Percentiles rank a stretch among this genome's conserved stretches.
phyloP scores from a whole-genome alignment of 164 flowering plant species.

The Saururus chinensis region DNA sequence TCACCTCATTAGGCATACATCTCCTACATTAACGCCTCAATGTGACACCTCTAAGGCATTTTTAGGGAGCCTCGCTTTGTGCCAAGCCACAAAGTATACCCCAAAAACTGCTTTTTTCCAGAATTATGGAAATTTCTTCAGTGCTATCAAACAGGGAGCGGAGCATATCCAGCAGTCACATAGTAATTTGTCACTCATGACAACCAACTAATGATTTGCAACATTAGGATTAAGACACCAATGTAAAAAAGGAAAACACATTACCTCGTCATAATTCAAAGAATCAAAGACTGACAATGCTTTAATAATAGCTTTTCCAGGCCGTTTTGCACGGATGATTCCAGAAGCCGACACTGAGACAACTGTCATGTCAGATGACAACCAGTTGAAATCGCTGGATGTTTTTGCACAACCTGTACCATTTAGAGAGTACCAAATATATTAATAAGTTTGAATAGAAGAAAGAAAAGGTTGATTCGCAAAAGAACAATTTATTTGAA shows the following conservation, averaged over 20 bases:
- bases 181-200: too few relatives aligned
- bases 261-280: slow-evolving; percentile 81
- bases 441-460: not conserved
- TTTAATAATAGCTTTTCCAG: slow-evolving; percentile 73
- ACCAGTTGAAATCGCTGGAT: slow-evolving; percentile 70
- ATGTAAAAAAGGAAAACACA: not conserved
- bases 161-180: too few relatives aligned
- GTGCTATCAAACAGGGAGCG: too few relatives aligned
- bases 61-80: too few relatives aligned
- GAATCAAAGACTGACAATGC: slow-evolving; percentile 64
- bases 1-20: not conserved
- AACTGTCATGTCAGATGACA: slow-evolving; percentile 59
- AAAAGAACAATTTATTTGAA: not conserved
- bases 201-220: too few relatives aligned
- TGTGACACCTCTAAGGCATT: not conserved
- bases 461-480: not conserved
- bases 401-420: slow-evolving; percentile 65
- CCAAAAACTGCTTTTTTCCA: too few relatives aligned
- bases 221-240: not conserved
- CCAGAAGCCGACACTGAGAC: slow-evolving; percentile 67
- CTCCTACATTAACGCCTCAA: not conserved
- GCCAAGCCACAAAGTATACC: not conserved
- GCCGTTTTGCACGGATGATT: slow-evolving; percentile 65
- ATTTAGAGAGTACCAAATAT: slow-evolving; percentile 1
- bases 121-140: too few relatives aligned